Evolutionary conservation across 1,139 yeast genomes (phyloP).

Genomic region (Wickerhamomyces sp.): DNA sequence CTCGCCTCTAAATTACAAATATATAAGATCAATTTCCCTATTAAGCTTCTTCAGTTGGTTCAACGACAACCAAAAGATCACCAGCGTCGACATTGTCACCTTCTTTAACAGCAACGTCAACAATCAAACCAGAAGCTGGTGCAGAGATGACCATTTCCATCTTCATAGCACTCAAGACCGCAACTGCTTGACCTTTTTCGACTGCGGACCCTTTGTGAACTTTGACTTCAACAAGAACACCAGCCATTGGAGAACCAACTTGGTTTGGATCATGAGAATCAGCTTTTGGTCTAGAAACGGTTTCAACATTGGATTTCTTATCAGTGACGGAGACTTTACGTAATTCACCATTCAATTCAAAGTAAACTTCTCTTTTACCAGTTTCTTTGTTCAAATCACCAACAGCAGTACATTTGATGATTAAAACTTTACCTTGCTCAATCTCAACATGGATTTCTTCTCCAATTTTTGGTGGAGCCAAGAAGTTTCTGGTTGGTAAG

Average conservation of each 20-base stretch:
- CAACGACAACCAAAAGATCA: constrained; percentile 51
- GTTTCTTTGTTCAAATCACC: constrained; percentile 83
- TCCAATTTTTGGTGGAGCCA: constrained; percentile 80
- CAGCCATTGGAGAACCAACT: constrained; percentile 99
- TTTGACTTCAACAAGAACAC: constrained; percentile 93
- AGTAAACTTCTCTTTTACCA: constrained; percentile 94
- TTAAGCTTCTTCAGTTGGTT: constrained; percentile 18
- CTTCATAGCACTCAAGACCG: constrained; percentile 97
- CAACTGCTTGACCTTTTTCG: constrained; percentile 94
- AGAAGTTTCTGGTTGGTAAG: constrained; percentile 85
- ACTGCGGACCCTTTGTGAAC: constrained; percentile 83
- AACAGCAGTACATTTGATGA: constrained; percentile 86
- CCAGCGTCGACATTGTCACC: constrained; percentile 95
- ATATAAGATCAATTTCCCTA: background rate
- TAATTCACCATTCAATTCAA: constrained; percentile 97
- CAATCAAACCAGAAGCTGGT: constrained; percentile 79
- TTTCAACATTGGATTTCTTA: constrained; percentile 78
- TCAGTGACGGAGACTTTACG: constrained; percentile 92
- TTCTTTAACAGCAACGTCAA: constrained; percentile 70
- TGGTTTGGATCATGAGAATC: constrained; percentile 81
- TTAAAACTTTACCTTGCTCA: constrained; percentile 91
- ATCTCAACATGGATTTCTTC: constrained; percentile 87
- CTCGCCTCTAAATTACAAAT: background rate
- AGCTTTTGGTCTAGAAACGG: constrained; percentile 87
- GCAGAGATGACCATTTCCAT: constrained; percentile 99